Conservation (phyloP, 1,284 basidiomycete genomes). For the Hymenochaete sp. region DNA sequence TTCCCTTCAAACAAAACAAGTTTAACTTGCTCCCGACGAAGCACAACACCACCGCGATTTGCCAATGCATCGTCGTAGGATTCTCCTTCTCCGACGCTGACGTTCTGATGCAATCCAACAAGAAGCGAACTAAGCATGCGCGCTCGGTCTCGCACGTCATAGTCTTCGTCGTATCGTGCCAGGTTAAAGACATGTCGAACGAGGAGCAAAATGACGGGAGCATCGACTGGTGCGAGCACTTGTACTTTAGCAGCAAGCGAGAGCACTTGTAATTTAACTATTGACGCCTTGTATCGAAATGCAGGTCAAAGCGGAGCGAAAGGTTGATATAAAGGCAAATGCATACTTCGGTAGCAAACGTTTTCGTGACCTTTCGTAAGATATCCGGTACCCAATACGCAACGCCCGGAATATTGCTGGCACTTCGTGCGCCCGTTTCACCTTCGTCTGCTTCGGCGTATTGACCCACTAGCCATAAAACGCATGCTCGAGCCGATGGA, state of each 20-base stretch:
- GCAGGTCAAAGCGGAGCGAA: neutral
- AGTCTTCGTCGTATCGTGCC: constrained; percentile 81
- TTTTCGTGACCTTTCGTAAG: constrained; percentile 64
- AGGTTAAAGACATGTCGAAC: constrained; percentile 70
- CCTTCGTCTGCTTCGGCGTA: constrained; percentile 39
- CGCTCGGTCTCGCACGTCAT: constrained; percentile 83
- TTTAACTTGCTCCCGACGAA: constrained; percentile 74
- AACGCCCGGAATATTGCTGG: constrained; percentile 47
- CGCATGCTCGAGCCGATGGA: constrained; percentile 71
- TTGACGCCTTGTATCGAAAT: constrained; percentile 33
- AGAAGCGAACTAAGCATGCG: constrained; percentile 73
- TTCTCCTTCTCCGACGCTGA: constrained; percentile 19
- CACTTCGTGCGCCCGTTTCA: constrained; percentile 24
- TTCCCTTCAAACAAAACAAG: constrained; percentile 76
- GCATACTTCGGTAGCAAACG: constrained; percentile 61
- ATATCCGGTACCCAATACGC: constrained; percentile 80
- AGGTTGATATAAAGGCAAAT: neutral
- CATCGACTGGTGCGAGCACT: constrained; percentile 53
- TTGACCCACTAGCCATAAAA: constrained; percentile 88
- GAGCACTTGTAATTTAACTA: constrained; percentile 75
- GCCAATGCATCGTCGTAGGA: constrained; percentile 29
- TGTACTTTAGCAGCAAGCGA: constrained; percentile 80
- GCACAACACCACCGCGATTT: constrained; percentile 56
- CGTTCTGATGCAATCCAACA: constrained; percentile 34
- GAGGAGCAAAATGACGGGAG: constrained; percentile 41